These are phyloP conservation scores for Globisporangium yorkense DNA, from an alignment of 352 stramenopile genomes.

Conservation along the genomic window DNA sequence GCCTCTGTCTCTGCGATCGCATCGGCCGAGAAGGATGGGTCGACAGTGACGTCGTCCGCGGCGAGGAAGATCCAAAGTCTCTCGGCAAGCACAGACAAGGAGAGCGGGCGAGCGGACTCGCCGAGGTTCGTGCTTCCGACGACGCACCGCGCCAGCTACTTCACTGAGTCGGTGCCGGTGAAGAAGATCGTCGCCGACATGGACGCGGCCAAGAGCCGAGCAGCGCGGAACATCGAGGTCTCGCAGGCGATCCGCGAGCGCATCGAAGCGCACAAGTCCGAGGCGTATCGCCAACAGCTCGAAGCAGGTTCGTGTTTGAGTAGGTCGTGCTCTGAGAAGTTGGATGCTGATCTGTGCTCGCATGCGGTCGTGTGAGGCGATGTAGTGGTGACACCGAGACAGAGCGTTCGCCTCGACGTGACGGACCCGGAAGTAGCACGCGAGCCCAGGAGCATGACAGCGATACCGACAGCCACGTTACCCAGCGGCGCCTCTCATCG, in stretches of 20 bases:
- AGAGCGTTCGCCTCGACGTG: conserved; percentile 13
- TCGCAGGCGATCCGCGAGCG: conserved; percentile 60
- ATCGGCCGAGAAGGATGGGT: conserved; percentile 8
- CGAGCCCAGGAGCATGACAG: not conserved
- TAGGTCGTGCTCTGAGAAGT: not conserved
- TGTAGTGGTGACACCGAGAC: conserved; percentile 9
- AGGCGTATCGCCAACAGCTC: conserved; percentile 34
- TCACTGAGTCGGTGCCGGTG: conserved; percentile 51
- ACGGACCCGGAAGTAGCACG: not conserved
- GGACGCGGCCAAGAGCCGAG: conserved; percentile 54
- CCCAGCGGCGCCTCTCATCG: conserved; percentile 1
- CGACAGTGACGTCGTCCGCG: conserved; percentile 4
- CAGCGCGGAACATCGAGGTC: conserved; percentile 54
- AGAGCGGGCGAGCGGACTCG: conserved; percentile 10
- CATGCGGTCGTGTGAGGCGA: too few relatives aligned
- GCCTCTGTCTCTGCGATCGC: not conserved
- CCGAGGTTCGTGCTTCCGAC: conserved; percentile 38
- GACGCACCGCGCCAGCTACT: conserved; percentile 43
- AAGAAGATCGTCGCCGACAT: conserved; percentile 64
- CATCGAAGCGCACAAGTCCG: conserved; percentile 32
- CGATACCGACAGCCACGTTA: conserved; percentile 4
- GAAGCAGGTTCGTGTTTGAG: conserved; percentile 20
- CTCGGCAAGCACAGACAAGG: conserved; percentile 19
- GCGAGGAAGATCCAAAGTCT: conserved; percentile 38
- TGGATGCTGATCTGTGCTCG: not conserved